Percentiles rank a stretch among this genome's conserved stretches.
phyloP scores from a whole-genome alignment of 2,329 filamentous ascomycete genomes.

The Bipolaris cookei region DNA sequence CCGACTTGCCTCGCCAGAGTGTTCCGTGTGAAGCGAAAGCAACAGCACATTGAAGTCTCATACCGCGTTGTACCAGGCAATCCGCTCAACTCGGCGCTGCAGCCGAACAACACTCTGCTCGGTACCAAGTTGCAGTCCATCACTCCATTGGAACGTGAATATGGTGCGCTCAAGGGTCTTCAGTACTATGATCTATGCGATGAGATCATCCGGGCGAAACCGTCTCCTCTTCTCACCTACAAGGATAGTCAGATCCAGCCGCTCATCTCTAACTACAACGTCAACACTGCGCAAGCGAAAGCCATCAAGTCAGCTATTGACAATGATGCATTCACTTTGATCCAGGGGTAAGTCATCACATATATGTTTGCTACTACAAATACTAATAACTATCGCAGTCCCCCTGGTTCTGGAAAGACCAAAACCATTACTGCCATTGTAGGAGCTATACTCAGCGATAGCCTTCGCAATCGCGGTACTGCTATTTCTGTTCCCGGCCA shows the following conservation, averaged over 20 bases:
- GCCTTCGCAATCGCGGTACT: constrained; percentile 57
- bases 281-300: constrained; percentile 88
- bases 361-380: not conserved
- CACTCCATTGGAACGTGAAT: constrained; percentile 94
- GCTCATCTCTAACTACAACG: constrained; percentile 76
- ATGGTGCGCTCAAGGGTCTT: constrained; percentile 85
- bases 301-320: constrained; percentile 91
- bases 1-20: constrained; percentile 88
- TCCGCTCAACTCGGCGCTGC: constrained; percentile 68
- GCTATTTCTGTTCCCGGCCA: constrained; percentile 51
- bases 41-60: constrained; percentile 79
- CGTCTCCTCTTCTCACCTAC: constrained; percentile 85
- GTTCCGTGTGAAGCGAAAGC: constrained; percentile 79
- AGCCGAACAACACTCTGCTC: constrained; percentile 71
- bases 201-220: constrained; percentile 86
- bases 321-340: constrained; percentile 95
- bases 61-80: constrained; percentile 77
- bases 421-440: constrained; percentile 98
- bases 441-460: constrained; percentile 76
- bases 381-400: constrained; percentile 57
- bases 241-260: constrained; percentile 72
- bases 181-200: constrained; percentile 96
- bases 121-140: constrained; percentile 89
- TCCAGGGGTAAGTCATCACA: constrained; percentile 71
- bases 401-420: constrained; percentile 95